Evolutionary conservation across 2,329 filamentous ascomycete genomes (phyloP).

Genomic region (Drechmeria coniospora): DNA sequence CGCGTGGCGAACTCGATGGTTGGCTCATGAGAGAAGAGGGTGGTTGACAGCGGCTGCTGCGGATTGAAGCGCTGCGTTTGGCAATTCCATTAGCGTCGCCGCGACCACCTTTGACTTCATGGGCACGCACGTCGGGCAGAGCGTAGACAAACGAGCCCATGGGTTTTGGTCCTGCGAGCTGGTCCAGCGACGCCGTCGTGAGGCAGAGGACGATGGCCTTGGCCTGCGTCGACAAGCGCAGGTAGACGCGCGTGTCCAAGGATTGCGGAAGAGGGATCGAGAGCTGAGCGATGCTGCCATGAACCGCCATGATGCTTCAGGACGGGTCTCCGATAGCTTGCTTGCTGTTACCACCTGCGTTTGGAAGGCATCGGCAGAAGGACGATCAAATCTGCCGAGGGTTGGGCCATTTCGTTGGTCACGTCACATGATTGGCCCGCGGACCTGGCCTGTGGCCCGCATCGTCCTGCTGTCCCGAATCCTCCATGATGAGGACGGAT

Average conservation of each 20-base stretch:
- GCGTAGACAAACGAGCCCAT: slow-evolving; percentile 91
- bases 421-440: slow-evolving; percentile 7
- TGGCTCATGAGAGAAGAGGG: slow-evolving; percentile 59
- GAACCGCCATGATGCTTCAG: too few relatives aligned
- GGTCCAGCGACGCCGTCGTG: slow-evolving; percentile 40
- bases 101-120: slow-evolving; percentile 1
- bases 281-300: slow-evolving; percentile 13
- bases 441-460: background rate
- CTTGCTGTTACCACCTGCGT: too few relatives aligned
- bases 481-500: background rate
- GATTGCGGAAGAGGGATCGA: slow-evolving; percentile 46
- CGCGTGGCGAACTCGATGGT: slow-evolving; percentile 79
- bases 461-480: background rate
- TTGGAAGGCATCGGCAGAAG: background rate
- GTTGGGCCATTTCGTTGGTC: too few relatives aligned
- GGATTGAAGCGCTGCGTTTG: slow-evolving; percentile 31
- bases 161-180: slow-evolving; percentile 31
- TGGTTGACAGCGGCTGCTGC: slow-evolving; percentile 55
- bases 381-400: too few relatives aligned
- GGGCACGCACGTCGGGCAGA: slow-evolving; percentile 57
- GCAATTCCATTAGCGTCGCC: slow-evolving; percentile 2
- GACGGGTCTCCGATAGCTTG: too few relatives aligned
- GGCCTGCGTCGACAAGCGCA: slow-evolving; percentile 41
- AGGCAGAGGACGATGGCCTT: slow-evolving; percentile 46
- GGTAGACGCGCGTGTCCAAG: slow-evolving; percentile 43